These are phyloP conservation scores for Paramyrothecium roridum DNA, from an alignment of 2,329 filamentous ascomycete genomes.

Conservation along the genomic window DNA sequence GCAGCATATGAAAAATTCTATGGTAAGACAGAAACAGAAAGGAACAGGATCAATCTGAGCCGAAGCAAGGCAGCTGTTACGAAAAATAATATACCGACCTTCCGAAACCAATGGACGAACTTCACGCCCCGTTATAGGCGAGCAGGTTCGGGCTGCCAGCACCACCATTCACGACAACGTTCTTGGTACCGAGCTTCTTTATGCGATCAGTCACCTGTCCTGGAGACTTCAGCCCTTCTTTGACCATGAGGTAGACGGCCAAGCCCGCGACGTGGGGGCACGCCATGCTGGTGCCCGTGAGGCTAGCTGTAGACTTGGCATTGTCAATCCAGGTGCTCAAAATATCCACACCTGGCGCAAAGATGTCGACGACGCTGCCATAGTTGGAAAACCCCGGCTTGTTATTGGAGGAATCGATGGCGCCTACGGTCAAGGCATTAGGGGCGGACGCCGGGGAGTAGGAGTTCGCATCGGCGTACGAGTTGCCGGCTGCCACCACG, in stretches of 20 bases:
- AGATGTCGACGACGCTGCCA: slow-evolving; percentile 44
- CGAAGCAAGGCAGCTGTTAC: no score
- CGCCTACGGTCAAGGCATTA: slow-evolving; percentile 51
- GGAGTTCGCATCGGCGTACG: slow-evolving; percentile 31
- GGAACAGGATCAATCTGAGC: no score
- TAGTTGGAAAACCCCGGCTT: slow-evolving; percentile 48
- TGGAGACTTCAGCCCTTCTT: slow-evolving; percentile 33
- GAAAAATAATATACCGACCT: no score
- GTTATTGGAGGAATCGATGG: slow-evolving; percentile 35
- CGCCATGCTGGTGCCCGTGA: slow-evolving; percentile 62
- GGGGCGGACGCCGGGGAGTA: slow-evolving; percentile 46
- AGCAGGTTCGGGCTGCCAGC: slow-evolving; percentile 40
- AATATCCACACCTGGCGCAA: slow-evolving; percentile 45
- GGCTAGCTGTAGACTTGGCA: slow-evolving; percentile 36
- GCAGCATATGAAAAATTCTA: no score
- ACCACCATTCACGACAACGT: slow-evolving; percentile 29
- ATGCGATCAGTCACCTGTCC: slow-evolving; percentile 38
- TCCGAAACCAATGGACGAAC: no score
- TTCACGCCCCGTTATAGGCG: slow-evolving; percentile 40
- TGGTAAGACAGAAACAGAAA: no score
- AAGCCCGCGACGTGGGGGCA: slow-evolving; percentile 59
- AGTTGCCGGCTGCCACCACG: slow-evolving; percentile 55
- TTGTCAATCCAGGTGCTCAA: slow-evolving; percentile 43
- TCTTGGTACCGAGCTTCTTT: slow-evolving; percentile 35
- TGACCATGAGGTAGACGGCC: slow-evolving; percentile 46